A percentile compares a stretch with the other conserved stretches of the same genome.
These are phyloP conservation scores for Colletotrichum tamarilloi DNA, from an alignment of 2,329 filamentous ascomycete species.

Conservation along the genomic window DNA sequence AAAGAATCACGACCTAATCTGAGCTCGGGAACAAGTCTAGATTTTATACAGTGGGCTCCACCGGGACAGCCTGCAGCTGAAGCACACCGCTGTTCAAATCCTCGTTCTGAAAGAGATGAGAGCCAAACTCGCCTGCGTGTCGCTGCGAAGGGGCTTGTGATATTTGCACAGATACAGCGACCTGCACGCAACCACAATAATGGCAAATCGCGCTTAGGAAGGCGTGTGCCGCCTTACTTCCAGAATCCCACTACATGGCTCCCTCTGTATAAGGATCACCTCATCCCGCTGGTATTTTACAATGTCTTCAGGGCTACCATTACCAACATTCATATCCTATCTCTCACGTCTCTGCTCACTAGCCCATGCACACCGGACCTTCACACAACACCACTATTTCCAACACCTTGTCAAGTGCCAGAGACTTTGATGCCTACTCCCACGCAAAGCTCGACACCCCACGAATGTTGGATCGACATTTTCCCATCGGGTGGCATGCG, in stretches of 20 bases:
- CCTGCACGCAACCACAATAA: not conserved
- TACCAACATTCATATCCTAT: constrained; percentile 46
- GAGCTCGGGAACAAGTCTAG: not conserved
- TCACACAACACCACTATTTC: constrained; percentile 38
- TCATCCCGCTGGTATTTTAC: constrained; percentile 50
- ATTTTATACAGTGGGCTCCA: not conserved
- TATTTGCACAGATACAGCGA: not conserved
- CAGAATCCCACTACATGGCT: constrained; percentile 20
- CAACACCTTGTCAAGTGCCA: constrained; percentile 32
- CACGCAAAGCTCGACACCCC: constrained; percentile 38
- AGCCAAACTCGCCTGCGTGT: not conserved
- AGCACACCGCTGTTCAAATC: not conserved
- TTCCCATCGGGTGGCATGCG: constrained; percentile 44
- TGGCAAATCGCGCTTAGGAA: not conserved
- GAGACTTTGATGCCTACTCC: constrained; percentile 39
- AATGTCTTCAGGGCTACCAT: constrained; percentile 49
- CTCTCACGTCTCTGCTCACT: constrained; percentile 38
- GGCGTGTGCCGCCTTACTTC: constrained; percentile 2
- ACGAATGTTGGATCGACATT: constrained; percentile 46
- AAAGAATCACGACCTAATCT: not conserved
- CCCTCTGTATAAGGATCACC: constrained; percentile 42
- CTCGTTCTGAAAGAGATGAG: not conserved
- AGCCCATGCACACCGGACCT: constrained; percentile 32
- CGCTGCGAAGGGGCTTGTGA: no score
- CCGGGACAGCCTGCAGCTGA: not conserved